Conservation (phyloP, 1,284 basidiomycete genomes). For the Pseudozyma sp. region DNA sequence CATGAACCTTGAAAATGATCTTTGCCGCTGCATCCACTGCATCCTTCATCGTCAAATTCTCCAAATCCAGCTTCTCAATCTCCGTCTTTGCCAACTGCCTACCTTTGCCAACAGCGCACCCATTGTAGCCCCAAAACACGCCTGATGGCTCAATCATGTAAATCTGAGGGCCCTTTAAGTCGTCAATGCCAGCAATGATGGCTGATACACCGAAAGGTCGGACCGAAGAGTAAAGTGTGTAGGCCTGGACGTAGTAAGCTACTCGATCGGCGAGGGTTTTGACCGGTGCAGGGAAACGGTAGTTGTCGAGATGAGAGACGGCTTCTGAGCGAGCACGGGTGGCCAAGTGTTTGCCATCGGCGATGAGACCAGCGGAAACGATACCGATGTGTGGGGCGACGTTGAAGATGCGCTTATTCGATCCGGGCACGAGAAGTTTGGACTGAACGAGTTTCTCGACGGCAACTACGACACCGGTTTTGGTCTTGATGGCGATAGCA, state of each 20-base stretch:
- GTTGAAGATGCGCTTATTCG: constrained; percentile 91
- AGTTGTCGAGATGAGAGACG: constrained; percentile 79
- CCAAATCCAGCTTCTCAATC: constrained; percentile 91
- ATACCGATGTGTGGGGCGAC: constrained; percentile 93
- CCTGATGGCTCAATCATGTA: constrained; percentile 96
- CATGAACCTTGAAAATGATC: constrained; percentile 92
- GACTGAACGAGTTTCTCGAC: constrained; percentile 99
- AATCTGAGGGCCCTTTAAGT: constrained; percentile 78
- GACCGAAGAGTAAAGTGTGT: constrained; percentile 97
- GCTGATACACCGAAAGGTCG: constrained; percentile 96
- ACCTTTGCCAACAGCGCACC: constrained; percentile 89
- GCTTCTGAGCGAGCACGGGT: constrained; percentile 89
- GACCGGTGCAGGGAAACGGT: constrained; percentile 81
- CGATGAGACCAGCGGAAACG: constrained; percentile 84
- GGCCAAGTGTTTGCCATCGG: constrained; percentile 91
- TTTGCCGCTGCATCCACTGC: constrained; percentile 66
- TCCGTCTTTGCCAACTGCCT: constrained; percentile 97
- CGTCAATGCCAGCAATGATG: constrained; percentile 89
- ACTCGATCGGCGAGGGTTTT: constrained; percentile 88
- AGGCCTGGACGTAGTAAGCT: constrained; percentile 89
- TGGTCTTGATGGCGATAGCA: constrained; percentile 81
- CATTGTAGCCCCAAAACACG: constrained; percentile 78
- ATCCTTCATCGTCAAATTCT: constrained; percentile 75
- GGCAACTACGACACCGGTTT: constrained; percentile 88
- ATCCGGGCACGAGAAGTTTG: constrained; percentile 92